Evolutionary conservation across 2,329 filamentous ascomycete species (phyloP).

Genomic region (Trichoderma aggressivum): DNA sequence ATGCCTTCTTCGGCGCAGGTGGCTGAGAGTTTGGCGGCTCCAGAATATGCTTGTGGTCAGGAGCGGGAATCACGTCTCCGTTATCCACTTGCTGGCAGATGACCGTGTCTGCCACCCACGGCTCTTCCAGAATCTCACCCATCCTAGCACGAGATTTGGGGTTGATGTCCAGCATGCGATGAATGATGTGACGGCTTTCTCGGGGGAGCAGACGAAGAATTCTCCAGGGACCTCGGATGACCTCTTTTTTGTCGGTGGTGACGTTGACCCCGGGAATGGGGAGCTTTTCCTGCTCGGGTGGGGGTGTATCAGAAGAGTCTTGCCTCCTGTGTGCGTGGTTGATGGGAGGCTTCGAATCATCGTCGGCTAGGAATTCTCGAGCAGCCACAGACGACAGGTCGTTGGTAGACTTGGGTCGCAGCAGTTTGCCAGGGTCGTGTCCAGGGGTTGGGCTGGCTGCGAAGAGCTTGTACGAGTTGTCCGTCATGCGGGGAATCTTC

Average conservation of each 20-base stretch:
- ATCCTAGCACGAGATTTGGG: constrained; percentile 80
- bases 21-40: constrained; percentile 61
- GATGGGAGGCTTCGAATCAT: constrained; percentile 27
- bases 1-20: constrained; percentile 13
- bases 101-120: constrained; percentile 81
- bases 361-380: constrained; percentile 39
- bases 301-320: constrained; percentile 11
- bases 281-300: constrained; percentile 10
- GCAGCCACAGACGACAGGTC: constrained; percentile 39
- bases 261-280: constrained; percentile 21
- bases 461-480: constrained; percentile 95
- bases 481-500: constrained; percentile 88
- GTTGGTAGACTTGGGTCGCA: constrained; percentile 45
- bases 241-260: constrained; percentile 60
- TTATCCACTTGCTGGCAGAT: constrained; percentile 76
- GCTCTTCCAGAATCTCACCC: constrained; percentile 79
- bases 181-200: constrained; percentile 85
- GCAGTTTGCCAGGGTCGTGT: constrained; percentile 54
- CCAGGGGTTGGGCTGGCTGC: constrained; percentile 79
- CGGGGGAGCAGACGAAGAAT: constrained; percentile 81
- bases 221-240: constrained; percentile 90
- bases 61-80: constrained; percentile 67
- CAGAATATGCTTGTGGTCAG: constrained; percentile 79
- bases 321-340: constrained; percentile 24
- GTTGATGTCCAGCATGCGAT: constrained; percentile 87